These are phyloP conservation scores for Colletotrichum tropicale DNA, from an alignment of 2,329 filamentous ascomycete species.

Conservation along the genomic window DNA sequence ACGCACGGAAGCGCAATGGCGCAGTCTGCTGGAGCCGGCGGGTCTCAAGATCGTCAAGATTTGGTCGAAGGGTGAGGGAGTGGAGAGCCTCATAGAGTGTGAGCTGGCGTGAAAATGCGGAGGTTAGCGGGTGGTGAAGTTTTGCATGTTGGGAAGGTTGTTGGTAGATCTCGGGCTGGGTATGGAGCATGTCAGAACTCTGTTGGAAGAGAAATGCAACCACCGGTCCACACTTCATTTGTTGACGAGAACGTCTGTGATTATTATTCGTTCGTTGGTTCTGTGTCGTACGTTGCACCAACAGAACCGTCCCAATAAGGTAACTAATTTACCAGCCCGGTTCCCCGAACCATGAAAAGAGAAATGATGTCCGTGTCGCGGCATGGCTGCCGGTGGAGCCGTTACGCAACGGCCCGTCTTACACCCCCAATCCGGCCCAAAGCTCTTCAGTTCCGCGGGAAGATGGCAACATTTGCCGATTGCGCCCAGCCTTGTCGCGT, in stretches of 20 bases:
- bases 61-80: background rate
- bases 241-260: background rate
- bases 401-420: background rate
- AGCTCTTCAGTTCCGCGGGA: background rate
- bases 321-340: background rate
- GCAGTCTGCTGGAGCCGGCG: background rate
- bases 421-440: background rate
- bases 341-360: background rate
- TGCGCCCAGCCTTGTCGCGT: background rate
- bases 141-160: background rate
- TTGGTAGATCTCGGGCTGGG: background rate
- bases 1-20: constrained; percentile 23
- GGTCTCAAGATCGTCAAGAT: constrained; percentile 2
- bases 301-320: background rate
- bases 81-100: constrained; percentile 1
- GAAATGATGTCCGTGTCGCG: background rate
- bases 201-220: background rate
- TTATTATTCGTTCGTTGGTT: background rate
- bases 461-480: background rate
- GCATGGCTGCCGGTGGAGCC: background rate
- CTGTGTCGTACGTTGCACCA: background rate
- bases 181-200: background rate
- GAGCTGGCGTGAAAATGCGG: background rate
- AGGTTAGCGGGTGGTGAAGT: background rate
- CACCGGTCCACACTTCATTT: background rate